Conservation (phyloP, 2,329 filamentous ascomycete species). For the Pezicula rhizophila region DNA sequence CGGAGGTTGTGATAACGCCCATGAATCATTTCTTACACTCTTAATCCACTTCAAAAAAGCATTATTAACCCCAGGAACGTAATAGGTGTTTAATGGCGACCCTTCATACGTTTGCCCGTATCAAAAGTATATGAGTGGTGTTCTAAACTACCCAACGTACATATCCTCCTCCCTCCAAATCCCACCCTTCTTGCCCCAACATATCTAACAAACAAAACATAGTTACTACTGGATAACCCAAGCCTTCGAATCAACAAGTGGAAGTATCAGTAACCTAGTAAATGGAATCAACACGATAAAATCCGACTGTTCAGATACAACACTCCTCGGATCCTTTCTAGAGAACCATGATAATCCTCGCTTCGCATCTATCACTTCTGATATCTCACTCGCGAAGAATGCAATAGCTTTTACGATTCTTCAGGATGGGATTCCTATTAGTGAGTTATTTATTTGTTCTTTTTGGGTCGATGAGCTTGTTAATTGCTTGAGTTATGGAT, state of each 20-base stretch:
- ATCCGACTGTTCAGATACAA: slow-evolving; percentile 27
- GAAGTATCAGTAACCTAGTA: slow-evolving; percentile 23
- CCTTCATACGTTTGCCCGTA: slow-evolving; percentile 49
- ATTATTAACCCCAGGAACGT: too few species aligned
- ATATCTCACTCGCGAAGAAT: slow-evolving; percentile 34
- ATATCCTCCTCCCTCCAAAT: slow-evolving; percentile 3
- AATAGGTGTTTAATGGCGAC: slow-evolving; percentile 41
- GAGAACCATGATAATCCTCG: slow-evolving; percentile 28
- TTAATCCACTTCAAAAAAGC: too few species aligned
- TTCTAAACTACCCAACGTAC: slow-evolving; percentile 54
- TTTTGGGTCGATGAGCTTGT: too few species aligned
- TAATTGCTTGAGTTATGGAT: too few species aligned
- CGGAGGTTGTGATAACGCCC: too few species aligned
- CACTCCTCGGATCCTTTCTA: slow-evolving; percentile 33
- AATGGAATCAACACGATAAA: slow-evolving; percentile 24
- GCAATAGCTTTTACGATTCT: slow-evolving; percentile 44
- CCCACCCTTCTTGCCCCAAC: too few species aligned
- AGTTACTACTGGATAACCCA: slow-evolving; percentile 23
- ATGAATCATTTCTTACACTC: too few species aligned
- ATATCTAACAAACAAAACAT: not conserved
- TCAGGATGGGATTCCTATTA: slow-evolving; percentile 44
- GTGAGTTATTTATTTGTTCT: slow-evolving; percentile 7
- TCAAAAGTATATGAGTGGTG: slow-evolving; percentile 46
- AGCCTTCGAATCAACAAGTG: slow-evolving; percentile 21
- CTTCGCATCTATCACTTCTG: slow-evolving; percentile 18